phyloP scores from a whole-genome alignment of 2,329 filamentous ascomycete genomes.

The Akanthomyces uredinophilus region DNA sequence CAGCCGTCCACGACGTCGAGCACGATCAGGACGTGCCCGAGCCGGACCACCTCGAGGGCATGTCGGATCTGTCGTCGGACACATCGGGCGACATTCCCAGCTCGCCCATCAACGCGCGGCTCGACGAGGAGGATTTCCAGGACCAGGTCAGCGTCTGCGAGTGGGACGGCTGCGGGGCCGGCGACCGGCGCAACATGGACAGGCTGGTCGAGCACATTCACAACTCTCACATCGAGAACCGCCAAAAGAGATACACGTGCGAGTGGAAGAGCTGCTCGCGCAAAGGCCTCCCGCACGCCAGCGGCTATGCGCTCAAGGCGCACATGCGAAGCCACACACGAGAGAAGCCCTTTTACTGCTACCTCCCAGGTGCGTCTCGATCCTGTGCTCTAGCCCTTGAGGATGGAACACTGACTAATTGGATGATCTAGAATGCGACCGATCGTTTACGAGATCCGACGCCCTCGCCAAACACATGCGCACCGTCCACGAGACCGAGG shows the following conservation, averaged over 20 bases:
- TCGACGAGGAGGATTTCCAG: conserved; percentile 69
- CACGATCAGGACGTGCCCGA: conserved; percentile 39
- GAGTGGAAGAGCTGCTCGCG: conserved; percentile 88
- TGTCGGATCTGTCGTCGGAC: conserved; percentile 80
- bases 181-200: conserved; percentile 76
- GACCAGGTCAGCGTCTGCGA: conserved; percentile 74
- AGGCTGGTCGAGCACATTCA: conserved; percentile 78
- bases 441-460: conserved; percentile 92
- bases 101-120: conserved; percentile 60
- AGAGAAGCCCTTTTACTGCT: conserved; percentile 98
- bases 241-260: conserved; percentile 96
- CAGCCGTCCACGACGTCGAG: conserved; percentile 37
- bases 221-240: conserved; percentile 86
- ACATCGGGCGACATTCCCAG: conserved; percentile 79
- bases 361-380: conserved; percentile 67
- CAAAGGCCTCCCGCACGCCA: conserved; percentile 88
- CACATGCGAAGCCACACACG: conserved; percentile 97
- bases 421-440: conserved; percentile 73
- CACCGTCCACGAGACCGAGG: conserved; percentile 95
- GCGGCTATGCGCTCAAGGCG: conserved; percentile 90
- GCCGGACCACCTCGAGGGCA: conserved; percentile 49
- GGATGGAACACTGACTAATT: conserved; percentile 4
- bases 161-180: conserved; percentile 69
- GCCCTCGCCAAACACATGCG: conserved; percentile 97
- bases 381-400: neutral